phyloP scores from a whole-genome alignment of 2,329 filamentous ascomycete genomes.

The Gremmenia infestans region DNA sequence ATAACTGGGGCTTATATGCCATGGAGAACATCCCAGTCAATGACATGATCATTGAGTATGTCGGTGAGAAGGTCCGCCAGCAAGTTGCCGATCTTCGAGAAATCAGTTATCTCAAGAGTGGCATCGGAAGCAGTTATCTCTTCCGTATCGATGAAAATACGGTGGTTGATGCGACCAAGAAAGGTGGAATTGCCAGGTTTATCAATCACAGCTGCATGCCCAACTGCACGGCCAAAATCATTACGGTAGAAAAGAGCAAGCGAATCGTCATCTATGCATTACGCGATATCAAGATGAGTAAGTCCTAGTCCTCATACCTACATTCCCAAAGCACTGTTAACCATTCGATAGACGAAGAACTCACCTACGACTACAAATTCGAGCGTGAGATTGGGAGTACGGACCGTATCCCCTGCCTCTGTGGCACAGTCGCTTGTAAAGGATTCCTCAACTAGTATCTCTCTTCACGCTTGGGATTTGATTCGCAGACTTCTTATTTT shows the following conservation, averaged over 20 bases:
- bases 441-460: conserved; percentile 88
- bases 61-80: conserved; percentile 94
- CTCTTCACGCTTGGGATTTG: conserved; percentile 1
- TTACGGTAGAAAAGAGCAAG: conserved; percentile 96
- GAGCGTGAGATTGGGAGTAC: conserved; percentile 93
- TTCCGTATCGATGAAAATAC: conserved; percentile 98
- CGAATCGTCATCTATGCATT: conserved; percentile 98
- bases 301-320: conserved; percentile 37
- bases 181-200: conserved; percentile 94
- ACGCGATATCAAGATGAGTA: conserved; percentile 91
- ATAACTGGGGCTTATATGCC: conserved; percentile 97
- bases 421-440: conserved; percentile 93
- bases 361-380: conserved; percentile 99
- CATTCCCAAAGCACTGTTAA: conserved; percentile 14
- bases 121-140: conserved; percentile 93
- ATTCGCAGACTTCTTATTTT: not conserved
- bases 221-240: conserved; percentile 98
- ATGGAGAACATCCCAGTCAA: conserved; percentile 96
- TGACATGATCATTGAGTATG: conserved; percentile 99
- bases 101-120: conserved; percentile 86
- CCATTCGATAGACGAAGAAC: conserved; percentile 72
- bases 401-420: conserved; percentile 95
- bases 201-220: conserved; percentile 99
- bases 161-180: conserved; percentile 96
- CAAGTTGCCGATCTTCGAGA: conserved; percentile 97